These are phyloP conservation scores for Fusarium napiforme DNA, from an alignment of 2,329 filamentous ascomycete species.

Conservation along the genomic window DNA sequence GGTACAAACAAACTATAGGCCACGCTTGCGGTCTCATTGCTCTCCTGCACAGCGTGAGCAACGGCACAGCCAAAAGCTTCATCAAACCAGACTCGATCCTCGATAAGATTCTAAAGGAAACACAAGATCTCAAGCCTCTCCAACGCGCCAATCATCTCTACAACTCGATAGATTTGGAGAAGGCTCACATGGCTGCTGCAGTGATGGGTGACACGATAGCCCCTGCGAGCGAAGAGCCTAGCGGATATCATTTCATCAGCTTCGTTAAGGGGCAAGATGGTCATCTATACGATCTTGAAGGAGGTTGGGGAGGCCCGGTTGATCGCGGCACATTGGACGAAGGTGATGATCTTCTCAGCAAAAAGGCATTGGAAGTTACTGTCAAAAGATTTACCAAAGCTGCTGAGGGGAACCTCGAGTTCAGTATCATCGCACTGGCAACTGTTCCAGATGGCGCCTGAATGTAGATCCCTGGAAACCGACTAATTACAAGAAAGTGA, in stretches of 20 bases:
- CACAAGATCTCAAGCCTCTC: conserved; percentile 68
- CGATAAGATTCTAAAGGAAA: conserved; percentile 68
- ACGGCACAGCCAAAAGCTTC: conserved; percentile 69
- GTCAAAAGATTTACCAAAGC: conserved; percentile 56
- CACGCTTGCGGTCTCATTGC: conserved; percentile 86
- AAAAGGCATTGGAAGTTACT: conserved; percentile 73
- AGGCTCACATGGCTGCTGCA: conserved; percentile 77
- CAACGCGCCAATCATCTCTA: conserved; percentile 77
- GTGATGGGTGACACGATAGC: conserved; percentile 73
- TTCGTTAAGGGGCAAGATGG: conserved; percentile 76
- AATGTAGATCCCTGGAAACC: neutral
- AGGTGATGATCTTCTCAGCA: conserved; percentile 72
- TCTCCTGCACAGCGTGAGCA: conserved; percentile 77
- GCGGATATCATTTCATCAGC: conserved; percentile 82
- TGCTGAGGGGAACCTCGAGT: conserved; percentile 51
- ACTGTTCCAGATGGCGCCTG: conserved; percentile 29
- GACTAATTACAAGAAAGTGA: neutral
- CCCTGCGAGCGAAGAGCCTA: conserved; percentile 68
- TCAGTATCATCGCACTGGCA: conserved; percentile 54
- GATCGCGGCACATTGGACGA: conserved; percentile 67
- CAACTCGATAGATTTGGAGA: conserved; percentile 75
- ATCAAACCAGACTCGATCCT: conserved; percentile 66
- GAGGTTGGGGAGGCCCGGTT: conserved; percentile 76
- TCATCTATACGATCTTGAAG: conserved; percentile 83
- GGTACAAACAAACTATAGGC: conserved; percentile 87